These are phyloP conservation scores for Nitzschia sp. DNA, from an alignment of 108 stramenopile genomes.

Conservation along the genomic window DNA sequence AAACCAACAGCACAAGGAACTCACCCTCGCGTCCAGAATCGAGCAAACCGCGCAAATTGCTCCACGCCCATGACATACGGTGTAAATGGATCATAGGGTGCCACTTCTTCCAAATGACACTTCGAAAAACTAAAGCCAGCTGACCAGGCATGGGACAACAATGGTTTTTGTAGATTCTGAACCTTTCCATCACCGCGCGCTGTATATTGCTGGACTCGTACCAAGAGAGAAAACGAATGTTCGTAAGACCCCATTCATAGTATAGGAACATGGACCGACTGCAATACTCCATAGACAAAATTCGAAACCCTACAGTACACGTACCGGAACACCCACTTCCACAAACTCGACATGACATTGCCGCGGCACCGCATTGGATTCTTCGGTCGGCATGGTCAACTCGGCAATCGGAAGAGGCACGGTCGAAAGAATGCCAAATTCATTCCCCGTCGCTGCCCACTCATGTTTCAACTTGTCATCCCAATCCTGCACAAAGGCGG, in stretches of 20 bases:
- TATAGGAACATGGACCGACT: not conserved
- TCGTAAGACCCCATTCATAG: not conserved
- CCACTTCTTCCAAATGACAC: slow-evolving; percentile 90
- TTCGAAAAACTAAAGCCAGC: slow-evolving; percentile 90
- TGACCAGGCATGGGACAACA: slow-evolving; percentile 84
- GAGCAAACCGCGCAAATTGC: slow-evolving; percentile 87
- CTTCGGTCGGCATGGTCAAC: slow-evolving; percentile 19
- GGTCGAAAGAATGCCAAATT: slow-evolving; percentile 91
- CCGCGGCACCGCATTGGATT: slow-evolving; percentile 52
- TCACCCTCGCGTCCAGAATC: slow-evolving; percentile 61
- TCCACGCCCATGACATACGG: slow-evolving; percentile 85
- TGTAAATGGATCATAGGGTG: slow-evolving; percentile 90
- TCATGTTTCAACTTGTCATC: slow-evolving; percentile 66
- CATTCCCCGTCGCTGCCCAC: slow-evolving; percentile 83
- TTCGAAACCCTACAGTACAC: not conserved
- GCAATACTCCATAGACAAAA: not conserved
- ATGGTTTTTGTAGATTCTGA: slow-evolving; percentile 53
- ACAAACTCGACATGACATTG: slow-evolving; percentile 61
- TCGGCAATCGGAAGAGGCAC: slow-evolving; percentile 66
- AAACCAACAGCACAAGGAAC: slow-evolving; percentile 5
- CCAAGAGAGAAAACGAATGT: not conserved
- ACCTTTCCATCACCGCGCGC: slow-evolving; percentile 69
- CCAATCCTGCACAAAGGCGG: slow-evolving; percentile 82
- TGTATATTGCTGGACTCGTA: slow-evolving; percentile 53
- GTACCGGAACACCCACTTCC: slow-evolving; percentile 42